Percentiles rank a stretch among this genome's conserved stretches.
These are phyloP conservation scores for Venturia aucupariae DNA, from an alignment of 2,329 filamentous ascomycete species.

Conservation along the genomic window DNA sequence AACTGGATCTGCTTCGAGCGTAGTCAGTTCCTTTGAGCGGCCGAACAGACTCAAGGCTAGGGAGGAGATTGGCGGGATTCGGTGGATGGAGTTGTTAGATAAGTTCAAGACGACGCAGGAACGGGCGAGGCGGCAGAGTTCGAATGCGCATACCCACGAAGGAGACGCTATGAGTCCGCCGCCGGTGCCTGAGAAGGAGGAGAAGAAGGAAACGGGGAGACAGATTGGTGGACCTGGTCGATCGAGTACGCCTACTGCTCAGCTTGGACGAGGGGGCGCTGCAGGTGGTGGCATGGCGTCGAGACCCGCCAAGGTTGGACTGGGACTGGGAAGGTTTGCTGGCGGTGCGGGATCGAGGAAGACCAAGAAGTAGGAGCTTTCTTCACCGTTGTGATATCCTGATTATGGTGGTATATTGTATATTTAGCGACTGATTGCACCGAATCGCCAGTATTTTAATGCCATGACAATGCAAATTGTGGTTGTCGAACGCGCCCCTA, in stretches of 20 bases:
- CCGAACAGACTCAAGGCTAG: conserved; percentile 69
- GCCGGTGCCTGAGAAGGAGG: conserved; percentile 12
- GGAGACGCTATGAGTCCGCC: conserved; percentile 1
- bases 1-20: conserved; percentile 27
- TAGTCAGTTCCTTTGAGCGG: conserved; percentile 37
- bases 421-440: neutral
- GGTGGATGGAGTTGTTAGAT: conserved; percentile 86
- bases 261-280: neutral
- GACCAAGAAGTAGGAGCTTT: neutral
- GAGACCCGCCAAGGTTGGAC: conserved; percentile 31
- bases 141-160: neutral
- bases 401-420: neutral
- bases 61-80: conserved; percentile 65
- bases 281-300: conserved; percentile 18
- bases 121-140: conserved; percentile 52
- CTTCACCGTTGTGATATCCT: neutral
- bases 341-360: conserved; percentile 29
- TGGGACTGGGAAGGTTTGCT: conserved; percentile 36
- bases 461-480: too few species aligned
- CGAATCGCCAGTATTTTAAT: too few species aligned
- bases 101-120: conserved; percentile 93
- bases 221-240: conserved; percentile 3
- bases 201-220: neutral
- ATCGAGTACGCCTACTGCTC: neutral
- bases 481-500: neutral